Conservation (phyloP, 768 basidiomycete species). For the Psilocybe subaeruginosa region DNA sequence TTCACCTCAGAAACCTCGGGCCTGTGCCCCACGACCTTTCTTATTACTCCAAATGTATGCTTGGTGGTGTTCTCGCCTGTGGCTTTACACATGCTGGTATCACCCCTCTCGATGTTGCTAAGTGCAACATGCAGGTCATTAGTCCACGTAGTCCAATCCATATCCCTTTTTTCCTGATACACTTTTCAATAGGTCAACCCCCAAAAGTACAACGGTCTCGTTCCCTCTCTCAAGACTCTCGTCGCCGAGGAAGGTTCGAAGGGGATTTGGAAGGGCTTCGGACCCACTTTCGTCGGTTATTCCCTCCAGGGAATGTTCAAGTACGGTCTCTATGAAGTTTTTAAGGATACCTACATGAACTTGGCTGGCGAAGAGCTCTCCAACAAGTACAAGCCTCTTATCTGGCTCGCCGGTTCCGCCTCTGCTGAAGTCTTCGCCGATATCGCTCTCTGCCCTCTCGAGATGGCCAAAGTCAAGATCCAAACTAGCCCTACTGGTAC, state of each 20-base stretch:
- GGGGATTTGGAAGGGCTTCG: conserved; percentile 94
- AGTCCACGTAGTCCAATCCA: background rate
- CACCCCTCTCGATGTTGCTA: conserved; percentile 86
- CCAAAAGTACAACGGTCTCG: conserved; percentile 70
- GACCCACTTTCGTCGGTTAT: conserved; percentile 92
- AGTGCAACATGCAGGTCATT: conserved; percentile 89
- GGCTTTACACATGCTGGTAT: conserved; percentile 88
- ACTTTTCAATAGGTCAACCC: conserved; percentile 64
- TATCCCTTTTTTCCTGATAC: background rate
- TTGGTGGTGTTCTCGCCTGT: conserved; percentile 87
- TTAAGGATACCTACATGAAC: conserved; percentile 95
- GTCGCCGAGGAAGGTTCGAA: conserved; percentile 79
- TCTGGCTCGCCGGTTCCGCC: conserved; percentile 94
- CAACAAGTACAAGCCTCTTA: conserved; percentile 81
- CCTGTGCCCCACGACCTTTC: conserved; percentile 74
- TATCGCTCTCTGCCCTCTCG: conserved; percentile 92
- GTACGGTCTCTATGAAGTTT: conserved; percentile 96
- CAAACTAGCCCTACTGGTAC: conserved; percentile 77
- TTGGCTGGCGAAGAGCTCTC: conserved; percentile 82
- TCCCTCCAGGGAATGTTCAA: conserved; percentile 98
- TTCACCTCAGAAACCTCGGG: conserved; percentile 54
- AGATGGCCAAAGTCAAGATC: conserved; percentile 93
- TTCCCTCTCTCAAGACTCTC: conserved; percentile 63
- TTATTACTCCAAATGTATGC: conserved; percentile 87
- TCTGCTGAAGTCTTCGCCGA: conserved; percentile 97